Evolutionary conservation across 2,329 filamentous ascomycete genomes (phyloP).

Genomic region (Trichoderma sp.): DNA sequence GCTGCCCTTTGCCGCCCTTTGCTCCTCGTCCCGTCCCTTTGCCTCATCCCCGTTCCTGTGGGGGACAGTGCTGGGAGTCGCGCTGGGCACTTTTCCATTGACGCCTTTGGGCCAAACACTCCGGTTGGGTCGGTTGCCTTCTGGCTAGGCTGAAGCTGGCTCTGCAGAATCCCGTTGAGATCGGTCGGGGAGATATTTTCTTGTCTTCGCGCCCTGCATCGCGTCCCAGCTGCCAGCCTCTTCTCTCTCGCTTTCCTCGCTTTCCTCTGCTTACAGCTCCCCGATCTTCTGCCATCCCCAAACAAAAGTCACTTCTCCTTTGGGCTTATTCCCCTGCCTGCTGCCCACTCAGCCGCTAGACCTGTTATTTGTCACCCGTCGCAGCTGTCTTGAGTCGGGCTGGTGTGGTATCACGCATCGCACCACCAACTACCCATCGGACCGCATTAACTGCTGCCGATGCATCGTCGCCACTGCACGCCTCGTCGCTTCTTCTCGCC

Average conservation of each 20-base stretch:
- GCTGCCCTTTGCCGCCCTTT: neutral
- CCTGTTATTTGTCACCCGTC: slow-evolving; percentile 25
- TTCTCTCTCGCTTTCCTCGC: neutral
- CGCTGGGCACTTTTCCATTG: slow-evolving; percentile 7
- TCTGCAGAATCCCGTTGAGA: slow-evolving; percentile 10
- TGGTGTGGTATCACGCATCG: slow-evolving; percentile 21
- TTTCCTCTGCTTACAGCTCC: neutral
- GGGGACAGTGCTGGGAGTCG: slow-evolving; percentile 11
- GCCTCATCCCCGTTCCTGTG: slow-evolving; percentile 5
- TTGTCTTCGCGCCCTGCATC: neutral
- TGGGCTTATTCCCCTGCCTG: slow-evolving; percentile 7
- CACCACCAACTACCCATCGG: slow-evolving; percentile 18
- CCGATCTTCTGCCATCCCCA: neutral
- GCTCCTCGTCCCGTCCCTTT: neutral
- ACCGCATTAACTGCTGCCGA: slow-evolving; percentile 26
- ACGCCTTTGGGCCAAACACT: neutral
- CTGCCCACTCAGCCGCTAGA: slow-evolving; percentile 8
- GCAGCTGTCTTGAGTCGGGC: slow-evolving; percentile 17
- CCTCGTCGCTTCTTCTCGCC: slow-evolving; percentile 22
- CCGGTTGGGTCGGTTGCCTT: slow-evolving; percentile 19
- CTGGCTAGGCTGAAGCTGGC: slow-evolving; percentile 11
- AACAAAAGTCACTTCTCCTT: neutral
- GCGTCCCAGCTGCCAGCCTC: slow-evolving; percentile 2
- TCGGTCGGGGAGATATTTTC: slow-evolving; percentile 15
- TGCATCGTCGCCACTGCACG: slow-evolving; percentile 27